These are phyloP conservation scores for Pseudomonodictys pantanalensis DNA, from an alignment of 495 filamentous ascomycete species.

Conservation along the genomic window DNA sequence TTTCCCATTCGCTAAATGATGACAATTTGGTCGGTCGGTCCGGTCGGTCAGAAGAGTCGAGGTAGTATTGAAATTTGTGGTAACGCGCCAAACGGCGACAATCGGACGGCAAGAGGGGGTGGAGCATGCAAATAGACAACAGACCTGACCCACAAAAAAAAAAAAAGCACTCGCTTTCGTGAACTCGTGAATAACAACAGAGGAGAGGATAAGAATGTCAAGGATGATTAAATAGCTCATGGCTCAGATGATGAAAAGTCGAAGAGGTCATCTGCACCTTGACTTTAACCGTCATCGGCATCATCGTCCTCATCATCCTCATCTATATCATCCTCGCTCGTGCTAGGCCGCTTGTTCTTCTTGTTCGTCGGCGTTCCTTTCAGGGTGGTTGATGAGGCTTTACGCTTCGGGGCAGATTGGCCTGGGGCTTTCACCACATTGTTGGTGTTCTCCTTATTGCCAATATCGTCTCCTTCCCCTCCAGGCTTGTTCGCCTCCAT, in stretches of 20 bases:
- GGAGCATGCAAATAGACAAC: no score
- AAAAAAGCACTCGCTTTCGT: conserved; percentile 22
- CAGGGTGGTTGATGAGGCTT: conserved; percentile 39
- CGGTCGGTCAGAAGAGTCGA: no score
- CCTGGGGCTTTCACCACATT: conserved; percentile 38
- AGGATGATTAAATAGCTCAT: not conserved
- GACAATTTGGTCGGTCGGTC: no score
- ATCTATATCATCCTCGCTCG: conserved; percentile 36
- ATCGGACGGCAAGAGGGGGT: no score
- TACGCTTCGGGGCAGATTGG: conserved; percentile 44
- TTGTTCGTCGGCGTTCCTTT: conserved; percentile 49
- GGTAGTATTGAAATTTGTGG: no score
- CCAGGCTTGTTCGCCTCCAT: conserved; percentile 65
- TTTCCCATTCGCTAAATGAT: no score
- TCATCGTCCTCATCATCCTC: conserved; percentile 38
- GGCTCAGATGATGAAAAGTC: not conserved
- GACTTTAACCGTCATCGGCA: no score
- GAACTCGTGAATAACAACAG: conserved; percentile 17
- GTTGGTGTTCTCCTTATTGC: conserved; percentile 37
- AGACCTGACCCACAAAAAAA: conserved; percentile 4
- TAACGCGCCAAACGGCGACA: no score
- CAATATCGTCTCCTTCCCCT: conserved; percentile 36
- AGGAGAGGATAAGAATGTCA: conserved; percentile 3
- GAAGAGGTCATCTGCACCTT: conserved; percentile 24
- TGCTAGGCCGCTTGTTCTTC: conserved; percentile 48